phyloP scores from a whole-genome alignment of 1,284 basidiomycete species.

The Chiua sp. region DNA sequence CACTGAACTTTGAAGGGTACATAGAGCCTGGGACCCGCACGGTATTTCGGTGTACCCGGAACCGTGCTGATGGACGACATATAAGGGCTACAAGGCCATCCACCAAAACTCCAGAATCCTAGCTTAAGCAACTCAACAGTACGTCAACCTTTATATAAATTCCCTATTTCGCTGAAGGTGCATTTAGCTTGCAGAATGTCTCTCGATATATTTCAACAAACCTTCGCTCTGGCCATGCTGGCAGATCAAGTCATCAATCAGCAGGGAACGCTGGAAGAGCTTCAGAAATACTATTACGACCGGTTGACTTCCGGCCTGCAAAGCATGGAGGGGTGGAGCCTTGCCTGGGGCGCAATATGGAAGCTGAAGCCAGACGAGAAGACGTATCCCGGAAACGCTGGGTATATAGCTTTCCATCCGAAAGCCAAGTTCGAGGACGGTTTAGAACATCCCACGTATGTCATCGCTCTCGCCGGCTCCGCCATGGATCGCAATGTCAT shows the following conservation, averaged over 20 bases:
- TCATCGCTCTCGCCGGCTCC: constrained; percentile 20
- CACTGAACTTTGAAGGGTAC: no score
- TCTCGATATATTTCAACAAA: constrained; percentile 27
- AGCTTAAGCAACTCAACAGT: neutral
- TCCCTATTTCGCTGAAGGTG: neutral
- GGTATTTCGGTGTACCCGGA: no score
- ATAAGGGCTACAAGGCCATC: no score
- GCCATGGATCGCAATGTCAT: neutral
- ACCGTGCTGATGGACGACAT: no score
- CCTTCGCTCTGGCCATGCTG: constrained; percentile 13
- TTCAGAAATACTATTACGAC: constrained; percentile 2
- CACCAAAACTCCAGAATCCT: no score
- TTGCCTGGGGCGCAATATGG: constrained; percentile 24
- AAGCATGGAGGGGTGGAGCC: constrained; percentile 6
- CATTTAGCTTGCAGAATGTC: constrained; percentile 14
- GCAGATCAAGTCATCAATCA: neutral
- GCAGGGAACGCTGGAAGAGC: neutral
- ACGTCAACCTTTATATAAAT: neutral
- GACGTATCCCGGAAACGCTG: constrained; percentile 22
- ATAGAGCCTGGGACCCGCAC: no score
- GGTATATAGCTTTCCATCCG: constrained; percentile 21
- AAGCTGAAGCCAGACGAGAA: constrained; percentile 13
- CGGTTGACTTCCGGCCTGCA: neutral
- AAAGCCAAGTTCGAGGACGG: constrained; percentile 18
- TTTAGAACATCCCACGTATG: constrained; percentile 10